These are phyloP conservation scores for Cadophora gregata DNA, from an alignment of 2,329 filamentous ascomycete species.

Conservation along the genomic window DNA sequence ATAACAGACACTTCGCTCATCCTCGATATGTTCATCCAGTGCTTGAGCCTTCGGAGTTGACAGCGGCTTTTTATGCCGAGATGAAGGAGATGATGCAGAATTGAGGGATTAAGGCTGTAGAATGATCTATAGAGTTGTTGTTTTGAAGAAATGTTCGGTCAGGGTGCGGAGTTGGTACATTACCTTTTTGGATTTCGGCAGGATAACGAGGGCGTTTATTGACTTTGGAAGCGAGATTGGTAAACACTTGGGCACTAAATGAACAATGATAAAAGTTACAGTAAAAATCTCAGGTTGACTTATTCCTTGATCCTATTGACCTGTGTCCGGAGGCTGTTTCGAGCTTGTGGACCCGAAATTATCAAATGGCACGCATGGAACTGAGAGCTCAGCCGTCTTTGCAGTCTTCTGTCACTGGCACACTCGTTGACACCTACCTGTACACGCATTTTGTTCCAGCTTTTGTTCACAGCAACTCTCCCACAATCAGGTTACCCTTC, in stretches of 20 bases:
- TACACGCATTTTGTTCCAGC: no score
- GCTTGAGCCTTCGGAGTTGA: neutral
- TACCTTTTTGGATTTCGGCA: neutral
- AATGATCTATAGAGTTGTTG: neutral
- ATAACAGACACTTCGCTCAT: neutral
- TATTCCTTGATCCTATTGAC: neutral
- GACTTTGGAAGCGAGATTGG: neutral
- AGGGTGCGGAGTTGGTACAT: neutral
- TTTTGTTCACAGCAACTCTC: no score
- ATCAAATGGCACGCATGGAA: no score
- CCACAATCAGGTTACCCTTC: no score
- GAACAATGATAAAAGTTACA: neutral
- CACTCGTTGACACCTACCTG: no score
- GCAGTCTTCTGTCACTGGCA: no score
- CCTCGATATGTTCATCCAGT: neutral
- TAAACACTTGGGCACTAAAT: neutral
- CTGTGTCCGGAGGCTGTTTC: no score
- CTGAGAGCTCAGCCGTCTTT: no score
- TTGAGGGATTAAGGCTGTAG: neutral
- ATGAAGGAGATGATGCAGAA: neutral
- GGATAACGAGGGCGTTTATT: neutral
- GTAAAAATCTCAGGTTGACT: neutral
- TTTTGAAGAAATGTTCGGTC: neutral
- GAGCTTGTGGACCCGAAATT: no score
- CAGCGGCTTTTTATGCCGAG: neutral